Conservation (phyloP, 371 early-diverging fungal genomes). For the Rhizopus microsporus region DNA sequence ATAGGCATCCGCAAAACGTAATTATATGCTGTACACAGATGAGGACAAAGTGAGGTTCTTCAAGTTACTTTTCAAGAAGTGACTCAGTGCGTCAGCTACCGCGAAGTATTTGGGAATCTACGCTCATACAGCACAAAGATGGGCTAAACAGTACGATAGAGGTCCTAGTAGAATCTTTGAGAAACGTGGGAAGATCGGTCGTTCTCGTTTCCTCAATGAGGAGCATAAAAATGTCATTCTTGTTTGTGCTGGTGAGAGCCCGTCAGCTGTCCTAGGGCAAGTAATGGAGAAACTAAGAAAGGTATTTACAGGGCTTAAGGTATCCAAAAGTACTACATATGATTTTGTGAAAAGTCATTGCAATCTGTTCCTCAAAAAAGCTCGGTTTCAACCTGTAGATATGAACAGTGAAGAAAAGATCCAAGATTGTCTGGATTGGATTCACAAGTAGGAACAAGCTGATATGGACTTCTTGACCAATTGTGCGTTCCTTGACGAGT, state of each 20-base stretch:
- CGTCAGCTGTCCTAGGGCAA: slow-evolving; percentile 1
- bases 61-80: too few species aligned
- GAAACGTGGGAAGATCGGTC: not conserved
- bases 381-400: slow-evolving; percentile 2
- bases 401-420: slow-evolving; percentile 6
- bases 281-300: slow-evolving; percentile 8
- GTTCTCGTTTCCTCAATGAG: not conserved
- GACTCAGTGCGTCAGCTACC: too few species aligned
- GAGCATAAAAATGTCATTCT: not conserved
- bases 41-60: too few species aligned
- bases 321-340: slow-evolving; percentile 4
- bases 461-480: slow-evolving; percentile 14
- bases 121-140: too few species aligned
- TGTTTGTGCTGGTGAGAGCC: not conserved
- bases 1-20: too few species aligned
- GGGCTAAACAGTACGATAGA: too few species aligned
- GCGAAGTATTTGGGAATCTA: too few species aligned
- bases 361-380: slow-evolving; percentile 4
- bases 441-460: not conserved
- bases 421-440: slow-evolving; percentile 5
- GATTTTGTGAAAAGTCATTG: slow-evolving; percentile 6
- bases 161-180: too few species aligned
- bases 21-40: too few species aligned
- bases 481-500: slow-evolving; percentile 9
- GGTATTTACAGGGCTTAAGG: not conserved